Evolutionary conservation across 495 filamentous ascomycete species (phyloP), one percentile per base, ranked within the genome.

Genomic region (Lasiosphaeria miniovina): DNA sequence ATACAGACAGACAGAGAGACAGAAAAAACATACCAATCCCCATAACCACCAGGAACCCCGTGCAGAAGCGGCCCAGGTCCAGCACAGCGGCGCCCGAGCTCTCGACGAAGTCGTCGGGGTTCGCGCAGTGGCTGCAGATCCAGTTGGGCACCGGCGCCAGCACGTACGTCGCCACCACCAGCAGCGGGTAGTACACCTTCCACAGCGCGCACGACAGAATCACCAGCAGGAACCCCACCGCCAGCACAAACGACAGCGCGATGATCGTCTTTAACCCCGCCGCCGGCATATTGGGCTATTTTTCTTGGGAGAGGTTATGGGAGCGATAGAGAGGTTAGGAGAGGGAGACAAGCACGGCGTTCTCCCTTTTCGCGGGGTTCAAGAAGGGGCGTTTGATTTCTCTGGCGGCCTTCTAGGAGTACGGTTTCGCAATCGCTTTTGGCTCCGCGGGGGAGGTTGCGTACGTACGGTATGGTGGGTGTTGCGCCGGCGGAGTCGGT

Each of bases 261-360:
- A 98, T 98, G 78, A 98, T 98, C 66, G 95, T 98, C 77, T 96
- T 96, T 62, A 98, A 86, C 71, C 94, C 93, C 66, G 91, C 89
- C 66, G 87, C 62, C 60, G 78, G 87, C 90, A 96, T 96, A 71
- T 71, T 85, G 80, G 62, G 52, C 17, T 17, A 11, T 41, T 17
- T 46, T 11, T 9, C 7, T 46, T 11, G 12, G 12, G 15, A 52
- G 24, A 17, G 10, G 9, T 57, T 24, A n/a, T 24, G 54, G 24
- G 15, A 10, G 32, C 24, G 24, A 24, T 2, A 24, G 24, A 24
- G 24, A 24, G 24, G 24, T 24, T 0, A 24, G 2, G 24, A 24
- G 24, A 24, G 24, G 24, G 24, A 24, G 24, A 24, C 2, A 2
- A 24, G 24, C 24, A 24, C 24, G 24, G 24, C 24, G 24, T 24